phyloP scores from a whole-genome alignment of 352 stramenopile species.

The Pythium dissimile region DNA sequence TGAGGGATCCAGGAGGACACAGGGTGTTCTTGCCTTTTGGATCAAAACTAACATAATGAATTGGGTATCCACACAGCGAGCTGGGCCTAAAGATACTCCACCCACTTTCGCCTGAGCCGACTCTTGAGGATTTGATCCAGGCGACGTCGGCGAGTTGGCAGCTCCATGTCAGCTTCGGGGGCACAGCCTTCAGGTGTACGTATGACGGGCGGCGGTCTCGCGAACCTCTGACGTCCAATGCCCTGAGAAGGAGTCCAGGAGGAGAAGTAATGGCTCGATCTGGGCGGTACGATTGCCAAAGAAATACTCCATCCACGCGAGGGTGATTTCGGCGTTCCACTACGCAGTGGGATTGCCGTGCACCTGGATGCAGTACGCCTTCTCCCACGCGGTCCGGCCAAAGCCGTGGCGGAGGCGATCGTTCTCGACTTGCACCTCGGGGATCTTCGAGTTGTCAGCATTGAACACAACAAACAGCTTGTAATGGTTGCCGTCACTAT shows the following conservation, averaged over 20 bases:
- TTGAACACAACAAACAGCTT: constrained; percentile 26
- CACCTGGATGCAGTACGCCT: constrained; percentile 6
- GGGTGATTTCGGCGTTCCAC: constrained; percentile 20
- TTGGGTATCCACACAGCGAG: constrained; percentile 4
- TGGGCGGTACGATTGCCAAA: constrained; percentile 14
- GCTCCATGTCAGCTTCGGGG: constrained; percentile 11
- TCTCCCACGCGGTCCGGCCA: constrained; percentile 10
- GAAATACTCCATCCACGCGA: constrained; percentile 26
- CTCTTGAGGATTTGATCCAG: constrained; percentile 23
- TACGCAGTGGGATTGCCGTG: constrained; percentile 19
- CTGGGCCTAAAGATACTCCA: constrained; percentile 9
- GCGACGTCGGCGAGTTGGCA: constrained; percentile 20
- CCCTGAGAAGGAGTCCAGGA: constrained; percentile 26
- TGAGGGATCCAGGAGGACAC: neutral
- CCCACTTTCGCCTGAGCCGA: constrained; percentile 3
- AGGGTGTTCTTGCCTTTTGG: too few species aligned
- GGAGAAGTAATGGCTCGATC: constrained; percentile 20
- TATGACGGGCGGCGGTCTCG: neutral
- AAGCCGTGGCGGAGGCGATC: constrained; percentile 4
- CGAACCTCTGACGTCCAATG: constrained; percentile 28
- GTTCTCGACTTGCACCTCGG: constrained; percentile 12
- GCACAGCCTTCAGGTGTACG: constrained; percentile 3
- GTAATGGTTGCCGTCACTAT: constrained; percentile 22
- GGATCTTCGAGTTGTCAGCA: constrained; percentile 1
- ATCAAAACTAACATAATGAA: neutral